Evolutionary conservation across 2,329 filamentous ascomycete genomes (phyloP), one percentile per base, ranked within the genome.

Genomic region (Cladophialophora psammophila): DNA sequence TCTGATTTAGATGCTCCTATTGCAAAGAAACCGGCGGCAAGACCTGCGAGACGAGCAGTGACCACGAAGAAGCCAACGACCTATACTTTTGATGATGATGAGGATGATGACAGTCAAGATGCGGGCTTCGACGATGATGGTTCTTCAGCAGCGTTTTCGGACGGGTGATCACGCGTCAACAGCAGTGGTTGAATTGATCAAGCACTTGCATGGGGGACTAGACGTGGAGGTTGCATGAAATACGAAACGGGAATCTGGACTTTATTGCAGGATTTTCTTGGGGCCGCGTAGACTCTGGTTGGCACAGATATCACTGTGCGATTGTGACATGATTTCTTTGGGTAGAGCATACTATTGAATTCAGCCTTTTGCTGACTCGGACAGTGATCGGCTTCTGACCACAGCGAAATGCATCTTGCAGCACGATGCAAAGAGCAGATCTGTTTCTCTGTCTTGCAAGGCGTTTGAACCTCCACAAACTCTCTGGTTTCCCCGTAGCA

Each of bases 31-130:
- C 63, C 78, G 7, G 73, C 78, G 32, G 68, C 69, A n/a, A 78
- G 81, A 60, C 80, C 81, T 10, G 72, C 80, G 55, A 78, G 81
- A 65, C 79, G 81, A 59, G 78, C 79, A n/a, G 79, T 80, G 18
- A 70, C 78, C 5, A 74, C 75, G 5, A 73, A 75, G 57, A 81
- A 80, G 73, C 80, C 81, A 67, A 69, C 74, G 15, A 76, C 74
- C 5, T 82, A 82, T 65, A 76, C 78, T 53, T 76, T 82, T 54
- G 68, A 68, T n/a, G 63, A 70, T 42, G 68, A 69, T 15, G 67
- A 65, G n/a, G 68, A 70, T 32, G 67, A 69, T 8, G 67, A 65
- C 7, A 61, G 60, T 15, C 63, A 54, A 10, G 63, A 65, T 40
- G 56, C 31, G 7, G 63, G 62, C 6, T 57, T 66, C 53, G 38